Conservation (phyloP, 2,329 filamentous ascomycete species). For the Aaosphaeria arxii region DNA sequence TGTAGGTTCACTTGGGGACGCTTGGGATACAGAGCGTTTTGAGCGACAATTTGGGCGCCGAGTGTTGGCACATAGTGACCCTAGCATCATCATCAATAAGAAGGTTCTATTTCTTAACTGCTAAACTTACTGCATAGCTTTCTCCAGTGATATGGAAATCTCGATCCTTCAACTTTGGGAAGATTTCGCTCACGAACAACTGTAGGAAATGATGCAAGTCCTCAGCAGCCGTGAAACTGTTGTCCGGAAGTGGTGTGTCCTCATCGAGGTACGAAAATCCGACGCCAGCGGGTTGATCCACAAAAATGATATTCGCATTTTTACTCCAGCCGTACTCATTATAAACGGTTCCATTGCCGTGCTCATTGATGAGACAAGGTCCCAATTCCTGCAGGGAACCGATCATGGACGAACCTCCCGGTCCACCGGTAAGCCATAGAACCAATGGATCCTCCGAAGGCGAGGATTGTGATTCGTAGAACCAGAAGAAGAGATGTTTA, state of each 20-base stretch:
- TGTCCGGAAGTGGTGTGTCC: conserved; percentile 29
- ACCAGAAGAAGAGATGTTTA: conserved; percentile 49
- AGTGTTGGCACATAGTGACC: conserved; percentile 49
- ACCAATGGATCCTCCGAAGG: conserved; percentile 36
- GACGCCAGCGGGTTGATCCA: conserved; percentile 39
- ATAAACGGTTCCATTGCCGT: conserved; percentile 36
- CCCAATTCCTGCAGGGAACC: conserved; percentile 37
- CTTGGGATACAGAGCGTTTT: conserved; percentile 42
- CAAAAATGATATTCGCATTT: conserved; percentile 35
- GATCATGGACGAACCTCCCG: conserved; percentile 35
- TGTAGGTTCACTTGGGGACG: conserved; percentile 42
- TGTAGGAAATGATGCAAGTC: conserved; percentile 52
- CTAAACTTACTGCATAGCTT: conserved; percentile 43
- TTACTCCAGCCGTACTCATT: conserved; percentile 41
- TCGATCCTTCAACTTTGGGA: conserved; percentile 38
- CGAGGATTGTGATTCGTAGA: conserved; percentile 40
- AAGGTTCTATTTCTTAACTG: neutral
- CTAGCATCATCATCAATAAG: conserved; percentile 9
- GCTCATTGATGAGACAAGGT: conserved; percentile 37
- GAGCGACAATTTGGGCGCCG: conserved; percentile 43
- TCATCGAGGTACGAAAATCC: conserved; percentile 40
- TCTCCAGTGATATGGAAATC: conserved; percentile 50
- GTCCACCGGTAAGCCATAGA: conserved; percentile 43
- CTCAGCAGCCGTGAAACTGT: conserved; percentile 44
- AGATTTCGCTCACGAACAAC: conserved; percentile 46